Percentiles rank a stretch among this genome's conserved stretches.
phyloP scores from a whole-genome alignment of 208 protist genomes.

The Naegleria lovaniensis region DNA sequence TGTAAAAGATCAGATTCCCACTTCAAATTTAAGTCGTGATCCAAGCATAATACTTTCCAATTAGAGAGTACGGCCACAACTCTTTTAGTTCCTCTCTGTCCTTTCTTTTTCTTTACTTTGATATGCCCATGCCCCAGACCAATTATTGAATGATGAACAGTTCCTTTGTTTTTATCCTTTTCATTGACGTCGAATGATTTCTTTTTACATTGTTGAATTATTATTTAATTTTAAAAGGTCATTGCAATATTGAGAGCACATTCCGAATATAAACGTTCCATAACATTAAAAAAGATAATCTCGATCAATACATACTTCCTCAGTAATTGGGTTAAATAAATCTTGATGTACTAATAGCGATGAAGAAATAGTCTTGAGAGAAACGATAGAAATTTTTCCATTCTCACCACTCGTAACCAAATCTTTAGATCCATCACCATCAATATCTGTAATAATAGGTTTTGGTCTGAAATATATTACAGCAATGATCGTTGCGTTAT shows the following conservation, averaged over 20 bases:
- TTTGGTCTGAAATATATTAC: conserved; percentile 13
- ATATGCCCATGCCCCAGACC: background rate
- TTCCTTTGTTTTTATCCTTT: background rate
- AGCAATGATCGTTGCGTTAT: background rate
- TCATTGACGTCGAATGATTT: background rate
- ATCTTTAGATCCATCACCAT: conserved; percentile 35
- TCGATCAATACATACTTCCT: background rate
- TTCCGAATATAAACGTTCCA: background rate
- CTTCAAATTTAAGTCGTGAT: background rate
- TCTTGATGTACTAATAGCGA: background rate
- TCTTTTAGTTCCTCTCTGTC: background rate
- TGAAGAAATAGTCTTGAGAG: background rate
- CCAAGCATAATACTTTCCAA: conserved; percentile 19
- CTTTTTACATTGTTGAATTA: background rate
- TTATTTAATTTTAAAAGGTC: background rate
- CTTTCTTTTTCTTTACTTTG: background rate
- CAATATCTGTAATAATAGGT: conserved; percentile 36
- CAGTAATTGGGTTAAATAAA: background rate
- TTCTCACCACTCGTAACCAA: conserved; percentile 10
- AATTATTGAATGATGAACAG: background rate
- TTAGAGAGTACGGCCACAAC: background rate
- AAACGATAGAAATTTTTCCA: background rate
- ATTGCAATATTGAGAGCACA: background rate
- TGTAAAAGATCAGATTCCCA: background rate
- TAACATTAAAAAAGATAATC: background rate